Conservation (phyloP, 805 yeast genomes). For the Pichia paraexigua region DNA sequence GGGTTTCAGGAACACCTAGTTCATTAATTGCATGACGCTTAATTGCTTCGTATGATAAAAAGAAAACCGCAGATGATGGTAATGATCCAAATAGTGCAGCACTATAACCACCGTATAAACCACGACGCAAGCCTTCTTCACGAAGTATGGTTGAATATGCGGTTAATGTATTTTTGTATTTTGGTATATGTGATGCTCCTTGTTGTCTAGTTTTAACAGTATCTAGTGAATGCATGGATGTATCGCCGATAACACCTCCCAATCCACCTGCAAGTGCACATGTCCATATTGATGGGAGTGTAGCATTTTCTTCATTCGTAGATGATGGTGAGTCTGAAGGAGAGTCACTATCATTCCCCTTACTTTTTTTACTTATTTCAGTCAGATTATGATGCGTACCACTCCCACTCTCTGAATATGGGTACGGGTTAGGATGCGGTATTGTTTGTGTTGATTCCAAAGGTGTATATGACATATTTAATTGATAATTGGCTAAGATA, state of each 20-base stretch:
- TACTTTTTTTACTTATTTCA: too few species aligned
- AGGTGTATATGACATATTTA: not conserved
- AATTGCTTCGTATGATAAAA: conserved; percentile 78
- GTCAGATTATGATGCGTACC: not conserved
- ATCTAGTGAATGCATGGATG: conserved; percentile 90
- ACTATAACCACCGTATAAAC: conserved; percentile 84
- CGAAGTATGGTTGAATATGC: conserved; percentile 69
- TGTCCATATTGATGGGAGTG: conserved; percentile 39
- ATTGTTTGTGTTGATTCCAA: conserved; percentile 6
- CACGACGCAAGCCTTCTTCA: conserved; percentile 80
- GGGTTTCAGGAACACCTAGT: conserved; percentile 62
- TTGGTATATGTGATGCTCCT: conserved; percentile 65
- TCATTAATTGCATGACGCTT: conserved; percentile 65
- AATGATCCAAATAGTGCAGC: conserved; percentile 91
- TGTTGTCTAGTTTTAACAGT: conserved; percentile 97
- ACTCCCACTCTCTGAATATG: not conserved
- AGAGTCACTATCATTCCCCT: not conserved
- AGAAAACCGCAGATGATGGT: conserved; percentile 92
- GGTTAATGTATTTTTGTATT: conserved; percentile 65
- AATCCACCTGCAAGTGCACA: conserved; percentile 86
- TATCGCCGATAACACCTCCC: conserved; percentile 91
- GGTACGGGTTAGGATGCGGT: conserved; percentile 5
- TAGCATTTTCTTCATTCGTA: not conserved
- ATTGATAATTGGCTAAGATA: not conserved
- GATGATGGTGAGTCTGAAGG: not conserved